phyloP scores from a whole-genome alignment of 495 filamentous ascomycete genomes.

The Corynascus novoguineensis region DNA sequence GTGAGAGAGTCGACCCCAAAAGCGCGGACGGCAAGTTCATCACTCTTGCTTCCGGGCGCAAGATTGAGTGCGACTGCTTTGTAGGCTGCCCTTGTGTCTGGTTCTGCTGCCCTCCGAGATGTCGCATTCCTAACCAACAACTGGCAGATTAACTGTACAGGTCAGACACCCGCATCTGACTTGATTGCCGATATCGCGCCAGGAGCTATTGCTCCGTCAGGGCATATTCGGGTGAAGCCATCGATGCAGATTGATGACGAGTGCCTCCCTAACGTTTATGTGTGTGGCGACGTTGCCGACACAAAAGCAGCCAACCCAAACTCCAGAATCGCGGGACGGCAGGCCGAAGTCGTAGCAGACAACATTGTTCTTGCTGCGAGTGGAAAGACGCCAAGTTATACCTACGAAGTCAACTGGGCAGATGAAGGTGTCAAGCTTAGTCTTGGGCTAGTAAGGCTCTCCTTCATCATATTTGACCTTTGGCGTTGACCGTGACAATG shows the following conservation, averaged over 20 bases:
- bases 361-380: slow-evolving; percentile 21
- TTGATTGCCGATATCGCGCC: slow-evolving; percentile 22
- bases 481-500: background rate
- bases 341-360: slow-evolving; percentile 27
- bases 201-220: slow-evolving; percentile 17
- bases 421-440: slow-evolving; percentile 30
- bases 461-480: background rate
- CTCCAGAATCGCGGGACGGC: slow-evolving; percentile 22
- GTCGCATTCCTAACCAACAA: background rate
- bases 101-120: background rate
- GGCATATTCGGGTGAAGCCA: slow-evolving; percentile 30
- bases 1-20: slow-evolving; percentile 26
- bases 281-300: slow-evolving; percentile 29
- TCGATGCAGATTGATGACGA: slow-evolving; percentile 29
- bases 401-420: slow-evolving; percentile 18
- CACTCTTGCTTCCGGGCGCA: slow-evolving; percentile 22
- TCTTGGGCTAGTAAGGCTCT: slow-evolving; percentile 21
- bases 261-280: slow-evolving; percentile 25
- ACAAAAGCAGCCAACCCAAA: slow-evolving; percentile 24
- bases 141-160: slow-evolving; percentile 30
- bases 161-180: slow-evolving; percentile 22
- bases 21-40: slow-evolving; percentile 15
- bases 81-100: slow-evolving; percentile 15
- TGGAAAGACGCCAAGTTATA: slow-evolving; percentile 17
- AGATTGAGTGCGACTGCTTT: slow-evolving; percentile 26